phyloP scores from a whole-genome alignment of 495 filamentous ascomycete genomes.

The Glonium stellatum region DNA sequence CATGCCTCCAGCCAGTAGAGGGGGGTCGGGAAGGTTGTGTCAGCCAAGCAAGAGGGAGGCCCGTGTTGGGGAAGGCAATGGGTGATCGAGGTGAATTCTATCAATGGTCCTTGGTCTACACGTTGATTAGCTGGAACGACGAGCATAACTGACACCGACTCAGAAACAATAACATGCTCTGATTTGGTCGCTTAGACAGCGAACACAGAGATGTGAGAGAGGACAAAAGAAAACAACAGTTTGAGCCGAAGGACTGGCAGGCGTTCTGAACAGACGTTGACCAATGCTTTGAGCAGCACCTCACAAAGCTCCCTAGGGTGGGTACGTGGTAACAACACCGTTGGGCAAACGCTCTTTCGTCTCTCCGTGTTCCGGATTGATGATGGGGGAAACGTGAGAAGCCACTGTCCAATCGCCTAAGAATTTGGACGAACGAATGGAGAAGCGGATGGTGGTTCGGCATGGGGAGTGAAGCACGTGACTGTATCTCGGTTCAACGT shows the following conservation, averaged over 20 bases:
- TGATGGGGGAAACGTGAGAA: slow-evolving; percentile 8
- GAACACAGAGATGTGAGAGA: slow-evolving; percentile 14
- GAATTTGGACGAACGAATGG: slow-evolving; percentile 17
- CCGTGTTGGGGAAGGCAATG: slow-evolving; percentile 13
- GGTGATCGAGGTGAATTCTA: slow-evolving; percentile 17
- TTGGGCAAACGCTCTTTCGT: slow-evolving; percentile 10
- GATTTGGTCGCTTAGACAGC: slow-evolving; percentile 15
- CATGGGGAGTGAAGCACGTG: slow-evolving; percentile 23
- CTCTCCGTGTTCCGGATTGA: slow-evolving; percentile 24
- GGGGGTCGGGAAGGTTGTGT: slow-evolving; percentile 21
- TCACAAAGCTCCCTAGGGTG: slow-evolving; percentile 12
- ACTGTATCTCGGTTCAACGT: slow-evolving; percentile 22
- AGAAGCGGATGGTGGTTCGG: slow-evolving; percentile 17
- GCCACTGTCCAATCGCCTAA: slow-evolving; percentile 28
- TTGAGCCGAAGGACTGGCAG: slow-evolving; percentile 21
- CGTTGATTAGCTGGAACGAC: slow-evolving; percentile 26
- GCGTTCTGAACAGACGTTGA: slow-evolving; percentile 1
- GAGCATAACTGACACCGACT: slow-evolving; percentile 18
- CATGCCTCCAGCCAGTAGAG: slow-evolving; percentile 22
- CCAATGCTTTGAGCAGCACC: slow-evolving; percentile 21
- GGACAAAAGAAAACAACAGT: slow-evolving; percentile 9
- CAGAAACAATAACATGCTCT: slow-evolving; percentile 13
- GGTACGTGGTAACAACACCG: slow-evolving; percentile 13
- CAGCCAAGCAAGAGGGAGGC: slow-evolving; percentile 18
- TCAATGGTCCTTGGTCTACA: slow-evolving; percentile 15